Base-by-base conservation (phyloP, 305 asterid species). In the Solanum hybrid region DNA sequence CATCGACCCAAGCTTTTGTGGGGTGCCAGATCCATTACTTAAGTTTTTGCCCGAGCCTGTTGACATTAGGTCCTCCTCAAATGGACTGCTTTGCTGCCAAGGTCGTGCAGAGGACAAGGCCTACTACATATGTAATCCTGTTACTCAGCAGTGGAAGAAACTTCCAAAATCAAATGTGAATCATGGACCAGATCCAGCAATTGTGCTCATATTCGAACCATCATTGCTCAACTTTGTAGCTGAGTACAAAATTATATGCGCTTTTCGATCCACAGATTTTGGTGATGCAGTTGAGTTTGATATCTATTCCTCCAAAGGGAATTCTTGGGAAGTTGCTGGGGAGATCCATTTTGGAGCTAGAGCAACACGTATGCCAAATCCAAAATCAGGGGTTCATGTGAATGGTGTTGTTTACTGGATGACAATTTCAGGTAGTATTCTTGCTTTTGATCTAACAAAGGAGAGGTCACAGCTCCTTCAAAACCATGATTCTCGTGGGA, bases 211-310 rank as follows among this genome's bases (percentile, higher is more conserved):
- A 89, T 93, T 90, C 15, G 94, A 93, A 77, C 95, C 95, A 7
- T 93, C 96, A 27, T 89, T 89, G 81, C 95, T 94, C 79, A 94
- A 91, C 88, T 94, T 94, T 89, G 92, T 80, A 80, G 93, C 92
- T 9, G 95, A 92, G 65, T 94, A 90, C 91, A 94, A 91, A 89
- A 89, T 93, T 75, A 87, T 94, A 22, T 93, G 95, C 45, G 94
- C 95, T 70, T 93, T 93, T 80, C 90, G 73, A 57, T 94, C 95
- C 80, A 88, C 70, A 34, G 95, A 94, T 90, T 94, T 94, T 90
- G 94, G 89, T 79, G 95, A 93, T 68, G 96, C 95, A 37, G 90
- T 92, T 24, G 96, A 94, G 88, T 93, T 94, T 89, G 96, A 93
- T 86, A 90, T 93, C 65, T 94, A 93, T 78, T 92, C 94, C 87